Percentiles rank a stretch among this genome's conserved stretches.
Evolutionary conservation across 257 asterid species (phyloP).

Genomic region (Solanum lycopersicoides): DNA sequence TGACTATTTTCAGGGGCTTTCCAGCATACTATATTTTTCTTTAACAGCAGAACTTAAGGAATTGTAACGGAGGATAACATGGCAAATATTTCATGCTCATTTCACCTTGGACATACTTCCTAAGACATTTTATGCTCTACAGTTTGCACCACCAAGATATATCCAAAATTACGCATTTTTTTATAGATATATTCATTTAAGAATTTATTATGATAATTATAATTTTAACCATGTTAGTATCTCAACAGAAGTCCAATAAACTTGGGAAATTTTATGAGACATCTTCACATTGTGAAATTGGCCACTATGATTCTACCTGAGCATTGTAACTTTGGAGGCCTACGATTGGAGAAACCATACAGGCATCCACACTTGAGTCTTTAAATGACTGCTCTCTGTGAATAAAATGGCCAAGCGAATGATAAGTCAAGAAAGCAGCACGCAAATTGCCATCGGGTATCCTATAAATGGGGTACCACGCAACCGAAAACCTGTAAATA

Average conservation of each 20-base stretch:
- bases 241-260: background rate
- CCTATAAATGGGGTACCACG: constrained; percentile 23
- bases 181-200: background rate
- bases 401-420: constrained; percentile 20
- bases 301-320: constrained; percentile 5
- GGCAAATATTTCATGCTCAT: background rate
- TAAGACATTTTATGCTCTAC: background rate
- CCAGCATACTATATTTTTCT: background rate
- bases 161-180: background rate
- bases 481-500: constrained; percentile 20
- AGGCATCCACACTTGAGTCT: background rate
- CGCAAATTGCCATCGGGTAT: constrained; percentile 23
- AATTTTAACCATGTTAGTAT: background rate
- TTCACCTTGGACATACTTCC: background rate
- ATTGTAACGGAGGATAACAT: background rate
- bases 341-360: constrained; percentile 11
- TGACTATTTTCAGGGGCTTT: background rate
- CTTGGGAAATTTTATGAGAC: background rate
- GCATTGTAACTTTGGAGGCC: constrained; percentile 19
- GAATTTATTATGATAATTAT: background rate
- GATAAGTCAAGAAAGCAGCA: constrained; percentile 23
- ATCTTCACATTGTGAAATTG: background rate
- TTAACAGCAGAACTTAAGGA: background rate
- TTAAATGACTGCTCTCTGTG: background rate
- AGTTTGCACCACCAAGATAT: background rate